Conservation (phyloP, 192 early-diverging fungal genomes). For the Linderina pennispora region DNA sequence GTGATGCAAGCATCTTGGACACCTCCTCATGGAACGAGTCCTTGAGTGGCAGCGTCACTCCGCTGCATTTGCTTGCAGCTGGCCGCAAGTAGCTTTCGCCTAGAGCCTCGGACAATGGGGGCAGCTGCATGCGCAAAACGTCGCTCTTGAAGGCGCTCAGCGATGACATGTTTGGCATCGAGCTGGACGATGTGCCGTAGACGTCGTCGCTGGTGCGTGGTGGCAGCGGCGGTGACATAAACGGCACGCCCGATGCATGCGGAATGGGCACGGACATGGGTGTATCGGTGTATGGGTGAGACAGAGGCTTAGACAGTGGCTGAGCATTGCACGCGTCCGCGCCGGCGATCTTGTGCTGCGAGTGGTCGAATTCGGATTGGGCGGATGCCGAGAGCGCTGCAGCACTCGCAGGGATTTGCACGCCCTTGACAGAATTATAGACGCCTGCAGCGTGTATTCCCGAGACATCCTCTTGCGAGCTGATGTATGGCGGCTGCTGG, state of each 20-base stretch:
- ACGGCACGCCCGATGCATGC: too few relatives aligned
- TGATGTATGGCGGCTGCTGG: too few relatives aligned
- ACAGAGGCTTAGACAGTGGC: constrained; percentile 13
- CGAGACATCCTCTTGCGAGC: too few relatives aligned
- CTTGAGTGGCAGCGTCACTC: constrained; percentile 5
- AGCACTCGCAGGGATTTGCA: background rate
- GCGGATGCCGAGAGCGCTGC: background rate
- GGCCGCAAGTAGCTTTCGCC: constrained; percentile 38
- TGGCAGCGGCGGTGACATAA: constrained; percentile 2
- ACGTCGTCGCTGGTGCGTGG: background rate
- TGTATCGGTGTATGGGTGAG: background rate
- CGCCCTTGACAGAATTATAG: background rate
- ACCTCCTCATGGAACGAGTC: constrained; percentile 12
- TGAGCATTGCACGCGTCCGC: background rate
- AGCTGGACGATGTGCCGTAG: background rate
- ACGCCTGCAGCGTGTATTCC: background rate
- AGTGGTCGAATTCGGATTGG: background rate
- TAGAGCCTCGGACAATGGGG: constrained; percentile 37
- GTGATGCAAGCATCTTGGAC: constrained; percentile 9
- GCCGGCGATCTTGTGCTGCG: background rate
- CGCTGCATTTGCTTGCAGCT: background rate
- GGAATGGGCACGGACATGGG: constrained; percentile 25
- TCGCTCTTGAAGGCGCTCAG: too few relatives aligned
- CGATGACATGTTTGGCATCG: background rate
- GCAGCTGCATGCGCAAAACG: constrained; percentile 26